Evolutionary conservation across 169 alveolate species (phyloP).

Genomic region (Cyclospora cayetanensis): DNA sequence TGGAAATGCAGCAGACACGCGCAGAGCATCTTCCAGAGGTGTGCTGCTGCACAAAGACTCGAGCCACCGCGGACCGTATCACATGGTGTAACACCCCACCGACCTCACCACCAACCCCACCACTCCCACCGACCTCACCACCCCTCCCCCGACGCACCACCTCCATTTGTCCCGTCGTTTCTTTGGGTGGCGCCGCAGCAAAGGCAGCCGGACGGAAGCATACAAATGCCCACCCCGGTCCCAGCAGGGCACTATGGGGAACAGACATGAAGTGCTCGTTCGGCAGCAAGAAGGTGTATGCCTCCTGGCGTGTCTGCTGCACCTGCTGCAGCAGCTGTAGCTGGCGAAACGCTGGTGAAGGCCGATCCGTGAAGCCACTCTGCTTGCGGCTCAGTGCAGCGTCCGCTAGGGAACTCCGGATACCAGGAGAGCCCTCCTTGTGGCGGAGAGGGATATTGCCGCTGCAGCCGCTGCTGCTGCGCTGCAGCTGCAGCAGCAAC

Average conservation of each 20-base stretch:
- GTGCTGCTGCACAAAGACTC: not conserved
- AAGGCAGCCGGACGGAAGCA: slow-evolving; percentile 72
- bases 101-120: too few relatives aligned
- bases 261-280: slow-evolving; percentile 70
- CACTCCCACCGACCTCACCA: not conserved
- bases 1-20: not conserved
- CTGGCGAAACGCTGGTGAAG: not conserved
- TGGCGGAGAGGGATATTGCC: too few relatives aligned
- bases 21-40: not conserved
- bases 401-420: too few relatives aligned
- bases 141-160: not conserved
- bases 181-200: slow-evolving; percentile 45
- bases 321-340: slow-evolving; percentile 4
- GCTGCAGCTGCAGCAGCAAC: slow-evolving; percentile 44
- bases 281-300: slow-evolving; percentile 58
- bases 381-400: too few relatives aligned
- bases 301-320: not conserved
- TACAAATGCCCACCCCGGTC: slow-evolving; percentile 66
- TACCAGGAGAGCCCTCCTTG: too few relatives aligned
- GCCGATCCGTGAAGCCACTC: not conserved
- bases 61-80: not conserved
- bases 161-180: too few relatives aligned
- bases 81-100: not conserved
- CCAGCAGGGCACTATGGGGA: slow-evolving; percentile 63
- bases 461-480: not conserved